Evolutionary conservation across 1,284 basidiomycete genomes (phyloP).

Genomic region (Rhodotorula sp.): DNA sequence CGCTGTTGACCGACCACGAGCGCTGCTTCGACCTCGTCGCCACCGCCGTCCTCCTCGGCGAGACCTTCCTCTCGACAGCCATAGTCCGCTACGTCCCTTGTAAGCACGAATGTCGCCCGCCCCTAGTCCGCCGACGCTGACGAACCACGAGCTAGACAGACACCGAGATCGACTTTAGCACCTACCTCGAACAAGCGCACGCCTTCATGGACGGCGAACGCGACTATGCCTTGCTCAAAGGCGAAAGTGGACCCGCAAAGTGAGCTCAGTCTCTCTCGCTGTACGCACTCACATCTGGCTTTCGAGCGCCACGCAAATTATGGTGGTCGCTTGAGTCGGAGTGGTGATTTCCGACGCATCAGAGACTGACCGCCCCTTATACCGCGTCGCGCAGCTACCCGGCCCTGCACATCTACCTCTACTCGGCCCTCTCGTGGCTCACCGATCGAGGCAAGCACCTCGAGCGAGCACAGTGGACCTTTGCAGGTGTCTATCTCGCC

Average conservation of each 20-base stretch:
- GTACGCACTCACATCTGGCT: too few relatives aligned
- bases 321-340: too few relatives aligned
- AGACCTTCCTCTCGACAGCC: slow-evolving; percentile 70
- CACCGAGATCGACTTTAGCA: slow-evolving; percentile 98
- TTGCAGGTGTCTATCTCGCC: slow-evolving; percentile 67
- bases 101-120: too few relatives aligned
- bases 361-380: too few relatives aligned
- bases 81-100: slow-evolving; percentile 78
- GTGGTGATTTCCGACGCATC: too few relatives aligned
- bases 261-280: slow-evolving; percentile 52
- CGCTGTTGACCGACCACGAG: slow-evolving; percentile 7
- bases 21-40: slow-evolving; percentile 20
- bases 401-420: slow-evolving; percentile 85
- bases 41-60: slow-evolving; percentile 60
- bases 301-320: too few relatives aligned
- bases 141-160: slow-evolving; percentile 56
- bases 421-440: slow-evolving; percentile 67
- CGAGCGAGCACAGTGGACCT: slow-evolving; percentile 71
- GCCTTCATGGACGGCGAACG: slow-evolving; percentile 78
- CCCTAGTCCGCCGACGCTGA: too few relatives aligned
- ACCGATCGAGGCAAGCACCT: slow-evolving; percentile 65
- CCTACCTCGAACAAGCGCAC: slow-evolving; percentile 84
- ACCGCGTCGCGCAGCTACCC: slow-evolving; percentile 69
- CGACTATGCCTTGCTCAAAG: slow-evolving; percentile 79
- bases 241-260: slow-evolving; percentile 93